These are phyloP conservation scores for Bocquillonia castaneifolia DNA, from an alignment of 441 rosid genomes.

Conservation along the genomic window DNA sequence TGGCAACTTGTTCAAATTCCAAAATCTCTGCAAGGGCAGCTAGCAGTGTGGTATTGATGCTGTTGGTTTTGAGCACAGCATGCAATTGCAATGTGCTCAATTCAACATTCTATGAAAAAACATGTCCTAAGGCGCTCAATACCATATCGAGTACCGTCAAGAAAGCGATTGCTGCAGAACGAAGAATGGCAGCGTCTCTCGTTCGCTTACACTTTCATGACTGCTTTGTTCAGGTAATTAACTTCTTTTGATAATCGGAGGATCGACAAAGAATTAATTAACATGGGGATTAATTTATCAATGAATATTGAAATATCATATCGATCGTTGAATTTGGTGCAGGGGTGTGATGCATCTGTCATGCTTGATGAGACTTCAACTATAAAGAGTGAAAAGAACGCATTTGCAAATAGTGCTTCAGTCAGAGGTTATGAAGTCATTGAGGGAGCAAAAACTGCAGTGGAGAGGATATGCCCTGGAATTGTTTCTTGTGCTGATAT, in stretches of 20 bases:
- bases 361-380: conserved; percentile 39
- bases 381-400: conserved; percentile 42
- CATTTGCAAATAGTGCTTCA: conserved; percentile 27
- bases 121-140: conserved; percentile 42
- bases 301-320: no score
- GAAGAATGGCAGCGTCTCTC: conserved; percentile 63
- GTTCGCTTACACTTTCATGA: conserved; percentile 59
- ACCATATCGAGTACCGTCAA: conserved; percentile 43
- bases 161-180: conserved; percentile 39
- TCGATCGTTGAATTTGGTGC: no score
- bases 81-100: conserved; percentile 46
- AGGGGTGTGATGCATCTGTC: conserved; percentile 65
- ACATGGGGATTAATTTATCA: background rate
- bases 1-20: background rate
- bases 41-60: background rate
- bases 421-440: conserved; percentile 52
- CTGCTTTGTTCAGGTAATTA: conserved; percentile 48
- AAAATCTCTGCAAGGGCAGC: background rate
- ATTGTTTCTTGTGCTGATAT: conserved; percentile 62
- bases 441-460: conserved; percentile 38
- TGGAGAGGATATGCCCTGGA: conserved; percentile 48
- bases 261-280: no score
- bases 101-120: conserved; percentile 34
- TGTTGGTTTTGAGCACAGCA: background rate
- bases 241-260: background rate